A percentile compares a stretch with the other conserved stretches of the same genome.
These are phyloP conservation scores for Uncinocarpus reesii DNA, from an alignment of 2,329 filamentous ascomycete species.

Conservation along the genomic window DNA sequence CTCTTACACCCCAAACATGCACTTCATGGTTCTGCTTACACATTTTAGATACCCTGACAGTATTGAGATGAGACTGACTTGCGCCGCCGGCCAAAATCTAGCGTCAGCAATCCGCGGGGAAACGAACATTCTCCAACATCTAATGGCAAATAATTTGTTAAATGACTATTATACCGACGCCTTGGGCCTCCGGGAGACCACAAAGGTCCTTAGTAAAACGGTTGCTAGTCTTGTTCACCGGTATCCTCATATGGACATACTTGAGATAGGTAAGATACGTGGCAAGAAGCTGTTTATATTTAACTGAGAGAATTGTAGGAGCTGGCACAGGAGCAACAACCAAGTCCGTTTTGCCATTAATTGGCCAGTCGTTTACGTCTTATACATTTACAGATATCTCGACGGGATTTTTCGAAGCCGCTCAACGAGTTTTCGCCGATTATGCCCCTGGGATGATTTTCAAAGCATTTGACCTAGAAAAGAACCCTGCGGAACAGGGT, in stretches of 20 bases:
- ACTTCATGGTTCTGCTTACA: not conserved
- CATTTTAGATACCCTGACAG: constrained; percentile 18
- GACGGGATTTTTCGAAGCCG: constrained; percentile 33
- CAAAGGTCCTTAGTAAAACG: constrained; percentile 22
- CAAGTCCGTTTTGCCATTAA: constrained; percentile 24
- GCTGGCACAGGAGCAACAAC: constrained; percentile 40
- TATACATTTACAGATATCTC: constrained; percentile 43
- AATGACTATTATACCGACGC: constrained; percentile 15
- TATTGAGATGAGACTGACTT: constrained; percentile 2
- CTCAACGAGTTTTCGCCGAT: constrained; percentile 23
- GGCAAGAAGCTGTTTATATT: constrained; percentile 9
- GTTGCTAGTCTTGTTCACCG: constrained; percentile 31
- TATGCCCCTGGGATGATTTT: constrained; percentile 27
- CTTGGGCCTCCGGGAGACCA: constrained; percentile 13
- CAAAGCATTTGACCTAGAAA: constrained; percentile 21
- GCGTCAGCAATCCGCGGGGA: constrained; percentile 25
- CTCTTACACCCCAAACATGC: too few species aligned
- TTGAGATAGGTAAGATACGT: constrained; percentile 30
- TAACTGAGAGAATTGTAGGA: constrained; percentile 24
- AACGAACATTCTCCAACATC: constrained; percentile 27
- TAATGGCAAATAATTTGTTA: constrained; percentile 10
- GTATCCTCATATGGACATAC: constrained; percentile 36
- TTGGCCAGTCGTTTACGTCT: constrained; percentile 26
- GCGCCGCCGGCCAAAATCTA: constrained; percentile 24
- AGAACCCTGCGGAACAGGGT: constrained; percentile 15